These are phyloP conservation scores for Cryphonectria carpinicola DNA, from an alignment of 2,329 filamentous ascomycete genomes.

Conservation along the genomic window DNA sequence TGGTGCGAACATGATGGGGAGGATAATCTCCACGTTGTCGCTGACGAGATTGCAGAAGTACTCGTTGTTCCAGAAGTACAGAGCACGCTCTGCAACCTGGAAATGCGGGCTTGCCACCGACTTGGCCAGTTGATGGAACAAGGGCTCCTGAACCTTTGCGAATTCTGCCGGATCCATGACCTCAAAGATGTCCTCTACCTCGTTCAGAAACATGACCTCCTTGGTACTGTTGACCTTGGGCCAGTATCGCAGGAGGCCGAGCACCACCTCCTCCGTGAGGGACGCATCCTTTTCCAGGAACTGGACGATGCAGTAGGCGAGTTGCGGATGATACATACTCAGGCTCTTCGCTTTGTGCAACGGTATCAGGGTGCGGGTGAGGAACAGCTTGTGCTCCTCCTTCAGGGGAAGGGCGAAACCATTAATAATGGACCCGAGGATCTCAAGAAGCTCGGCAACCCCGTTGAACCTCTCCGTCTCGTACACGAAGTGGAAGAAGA, in stretches of 20 bases:
- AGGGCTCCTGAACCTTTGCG: conserved; percentile 94
- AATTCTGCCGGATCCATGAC: conserved; percentile 99
- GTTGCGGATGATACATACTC: conserved; percentile 99
- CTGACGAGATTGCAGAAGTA: conserved; percentile 99
- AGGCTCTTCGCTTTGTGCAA: conserved; percentile 98
- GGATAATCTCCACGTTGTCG: conserved; percentile 97
- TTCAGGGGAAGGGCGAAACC: conserved; percentile 95
- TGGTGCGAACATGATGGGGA: conserved; percentile 99
- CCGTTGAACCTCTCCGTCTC: conserved; percentile 99
- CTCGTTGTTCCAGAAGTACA: conserved; percentile 99
- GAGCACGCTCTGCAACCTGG: conserved; percentile 93
- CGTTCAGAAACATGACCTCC: conserved; percentile 99
- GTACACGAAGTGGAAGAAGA: conserved; percentile 99
- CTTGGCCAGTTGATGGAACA: conserved; percentile 97
- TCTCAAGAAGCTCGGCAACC: conserved; percentile 94
- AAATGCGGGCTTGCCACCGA: conserved; percentile 98
- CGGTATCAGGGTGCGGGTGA: conserved; percentile 89
- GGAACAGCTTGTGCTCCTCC: conserved; percentile 97
- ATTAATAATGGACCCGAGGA: conserved; percentile 98
- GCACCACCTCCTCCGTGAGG: conserved; percentile 95
- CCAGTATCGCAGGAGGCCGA: conserved; percentile 95
- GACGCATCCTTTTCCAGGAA: conserved; percentile 98
- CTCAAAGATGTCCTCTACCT: conserved; percentile 99
- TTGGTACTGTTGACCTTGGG: conserved; percentile 99
- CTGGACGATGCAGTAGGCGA: conserved; percentile 98